Base-by-base conservation (phyloP, 805 yeast species). In the Nakazawaea holstii region DNA sequence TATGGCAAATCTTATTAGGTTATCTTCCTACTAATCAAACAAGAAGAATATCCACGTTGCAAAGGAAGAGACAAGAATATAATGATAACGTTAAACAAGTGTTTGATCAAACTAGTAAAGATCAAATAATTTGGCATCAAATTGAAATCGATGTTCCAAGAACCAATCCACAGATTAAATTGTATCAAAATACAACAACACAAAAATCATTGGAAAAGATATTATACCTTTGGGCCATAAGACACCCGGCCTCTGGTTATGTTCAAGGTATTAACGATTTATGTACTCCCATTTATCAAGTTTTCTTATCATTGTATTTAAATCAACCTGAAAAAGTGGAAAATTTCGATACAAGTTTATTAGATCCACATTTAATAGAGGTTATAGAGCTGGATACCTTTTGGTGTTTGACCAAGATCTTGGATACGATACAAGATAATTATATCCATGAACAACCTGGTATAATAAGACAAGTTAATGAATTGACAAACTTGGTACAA, bases 391-490 rank as follows among this genome's bases (percentile, higher is more conserved):
- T 97, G 2, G 99, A 94, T 66, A 84, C 96, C 2, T 94, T 87
- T 68, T 94, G 99, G 99, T 94, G 98, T 64, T 69, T 94, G 49
- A 85, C 97, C 3, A 83, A 92, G 59, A 72, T 94, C 26, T 72
- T 94, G 43, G 99, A 94, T 59, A 95, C 95, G 17, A 94, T 94
- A 52, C 96, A 95, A 55, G 99, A 94, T 64, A 94, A 91, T 60
- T 94, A 91, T 65, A 92, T 94, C 46, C 98, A 92, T 66, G 97
- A 96, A 32, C 99, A 94, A 64, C 99, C 99, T 0, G 99, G 99
- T 2, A 94, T 94, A 43, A 77, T 90, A 39, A 76, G 96, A 52
- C 99, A 94, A 66, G 97, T 94, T 1, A 76, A 76, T 29, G 95
- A 85, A 54, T 70, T 94, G 52, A 79, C 82, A 46, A 87, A 82